A percentile compares a stretch with the other conserved stretches of the same genome.
Evolutionary conservation across 2,329 filamentous ascomycete species (phyloP).

Genomic region (Colletotrichum lindemuthianum): DNA sequence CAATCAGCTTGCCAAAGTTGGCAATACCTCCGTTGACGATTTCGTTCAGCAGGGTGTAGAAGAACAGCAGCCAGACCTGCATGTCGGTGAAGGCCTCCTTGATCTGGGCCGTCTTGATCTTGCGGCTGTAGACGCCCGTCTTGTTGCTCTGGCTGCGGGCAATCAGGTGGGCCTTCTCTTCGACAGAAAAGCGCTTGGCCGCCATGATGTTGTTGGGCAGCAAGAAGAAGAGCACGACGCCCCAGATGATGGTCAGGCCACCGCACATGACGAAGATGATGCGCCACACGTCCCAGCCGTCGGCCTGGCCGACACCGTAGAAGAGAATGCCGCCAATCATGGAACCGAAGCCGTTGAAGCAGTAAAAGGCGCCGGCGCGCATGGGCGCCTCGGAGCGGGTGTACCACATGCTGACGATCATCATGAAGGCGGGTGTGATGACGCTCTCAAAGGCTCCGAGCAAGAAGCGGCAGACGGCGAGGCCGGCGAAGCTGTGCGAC

Average conservation of each 20-base stretch:
- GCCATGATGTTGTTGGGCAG: slow-evolving; percentile 58
- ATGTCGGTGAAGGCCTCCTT: slow-evolving; percentile 52
- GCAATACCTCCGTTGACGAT: slow-evolving; percentile 40
- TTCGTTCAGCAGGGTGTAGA: slow-evolving; percentile 41
- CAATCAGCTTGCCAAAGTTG: slow-evolving; percentile 40
- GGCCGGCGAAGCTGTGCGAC: slow-evolving; percentile 40
- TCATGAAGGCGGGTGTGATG: slow-evolving; percentile 43
- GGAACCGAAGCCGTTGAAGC: slow-evolving; percentile 33
- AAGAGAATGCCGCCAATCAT: slow-evolving; percentile 36
- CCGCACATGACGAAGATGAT: slow-evolving; percentile 41
- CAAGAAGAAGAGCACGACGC: slow-evolving; percentile 39
- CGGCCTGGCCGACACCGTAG: slow-evolving; percentile 40
- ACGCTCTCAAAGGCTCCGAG: slow-evolving; percentile 45
- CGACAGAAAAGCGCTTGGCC: slow-evolving; percentile 66
- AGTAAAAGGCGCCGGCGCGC: slow-evolving; percentile 37
- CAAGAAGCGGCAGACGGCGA: slow-evolving; percentile 46
- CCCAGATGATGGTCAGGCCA: slow-evolving; percentile 35
- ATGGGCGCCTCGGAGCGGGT: slow-evolving; percentile 39
- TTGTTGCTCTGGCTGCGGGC: slow-evolving; percentile 55
- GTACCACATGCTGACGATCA: slow-evolving; percentile 46
- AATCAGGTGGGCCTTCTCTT: slow-evolving; percentile 65
- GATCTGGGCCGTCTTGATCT: slow-evolving; percentile 52
- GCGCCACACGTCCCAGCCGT: slow-evolving; percentile 37
- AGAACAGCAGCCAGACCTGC: slow-evolving; percentile 55
- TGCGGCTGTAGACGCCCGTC: slow-evolving; percentile 53